phyloP scores from a whole-genome alignment of 345 rosid genomes.

The Combretum micranthum region DNA sequence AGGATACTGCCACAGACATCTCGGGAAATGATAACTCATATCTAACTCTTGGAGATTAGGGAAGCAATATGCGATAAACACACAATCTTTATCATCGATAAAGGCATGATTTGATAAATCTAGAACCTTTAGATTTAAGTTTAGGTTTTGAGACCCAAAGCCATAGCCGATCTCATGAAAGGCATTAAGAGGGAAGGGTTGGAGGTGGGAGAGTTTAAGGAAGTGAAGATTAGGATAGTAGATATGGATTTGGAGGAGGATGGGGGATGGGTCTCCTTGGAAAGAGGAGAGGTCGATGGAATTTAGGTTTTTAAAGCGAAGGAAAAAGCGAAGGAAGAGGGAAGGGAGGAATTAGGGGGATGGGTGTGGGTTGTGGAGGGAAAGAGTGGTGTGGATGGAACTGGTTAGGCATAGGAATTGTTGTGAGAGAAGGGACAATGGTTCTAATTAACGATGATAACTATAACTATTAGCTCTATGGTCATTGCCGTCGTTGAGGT shows the following conservation, averaged over 20 bases:
- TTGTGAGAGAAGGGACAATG: conserved; percentile 49
- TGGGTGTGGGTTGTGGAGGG: conserved; percentile 35
- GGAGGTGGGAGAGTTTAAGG: conserved; percentile 30
- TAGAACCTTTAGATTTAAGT: conserved; percentile 39
- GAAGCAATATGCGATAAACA: conserved; percentile 36
- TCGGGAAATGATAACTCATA: conserved; percentile 55
- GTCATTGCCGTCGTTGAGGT: no score
- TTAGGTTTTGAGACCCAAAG: no score
- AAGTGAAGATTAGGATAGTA: conserved; percentile 40
- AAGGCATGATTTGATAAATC: conserved; percentile 24
- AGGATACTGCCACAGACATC: conserved; percentile 3
- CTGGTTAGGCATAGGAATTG: conserved; percentile 48
- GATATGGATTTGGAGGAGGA: conserved; percentile 30
- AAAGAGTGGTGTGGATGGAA: conserved; percentile 40
- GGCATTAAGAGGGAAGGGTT: conserved; percentile 26
- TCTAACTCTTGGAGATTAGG: conserved; percentile 54
- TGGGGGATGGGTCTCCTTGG: conserved; percentile 15
- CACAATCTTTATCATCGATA: conserved; percentile 33
- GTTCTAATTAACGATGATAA: conserved; percentile 40
- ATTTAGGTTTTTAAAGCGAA: conserved; percentile 34
- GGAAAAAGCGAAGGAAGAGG: conserved; percentile 51
- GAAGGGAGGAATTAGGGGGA: conserved; percentile 26
- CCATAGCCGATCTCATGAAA: conserved; percentile 18
- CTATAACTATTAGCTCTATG: no score
- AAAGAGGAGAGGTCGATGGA: conserved; percentile 26